Evolutionary conservation across 2,329 filamentous ascomycete species (phyloP).

Genomic region (Chaetothyriales sp.): DNA sequence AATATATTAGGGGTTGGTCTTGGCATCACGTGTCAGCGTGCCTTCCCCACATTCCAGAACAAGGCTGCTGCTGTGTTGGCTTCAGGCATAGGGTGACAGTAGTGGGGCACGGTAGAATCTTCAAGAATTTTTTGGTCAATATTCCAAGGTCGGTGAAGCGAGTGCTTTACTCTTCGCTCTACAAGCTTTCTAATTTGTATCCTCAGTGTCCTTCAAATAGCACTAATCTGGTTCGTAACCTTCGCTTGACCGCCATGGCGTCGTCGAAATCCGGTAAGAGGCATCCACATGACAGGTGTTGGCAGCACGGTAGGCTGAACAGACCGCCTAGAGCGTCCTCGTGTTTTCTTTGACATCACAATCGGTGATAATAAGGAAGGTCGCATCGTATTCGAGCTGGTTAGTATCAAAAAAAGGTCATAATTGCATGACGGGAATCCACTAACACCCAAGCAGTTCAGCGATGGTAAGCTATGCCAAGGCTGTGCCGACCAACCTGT

Average conservation of each 20-base stretch:
- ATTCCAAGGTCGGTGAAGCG: background rate
- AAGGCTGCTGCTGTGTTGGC: background rate
- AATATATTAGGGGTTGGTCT: background rate
- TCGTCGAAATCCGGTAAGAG: background rate
- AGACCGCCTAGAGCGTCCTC: constrained; percentile 40
- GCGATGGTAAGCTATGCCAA: constrained; percentile 9
- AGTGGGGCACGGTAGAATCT: background rate
- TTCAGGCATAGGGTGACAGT: background rate
- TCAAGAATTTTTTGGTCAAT: background rate
- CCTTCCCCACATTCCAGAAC: background rate
- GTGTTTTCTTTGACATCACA: constrained; percentile 87
- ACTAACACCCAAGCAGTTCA: constrained; percentile 13
- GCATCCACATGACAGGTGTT: background rate
- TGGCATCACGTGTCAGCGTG: background rate
- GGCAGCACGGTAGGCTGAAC: background rate
- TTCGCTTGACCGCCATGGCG: background rate
- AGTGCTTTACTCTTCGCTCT: background rate
- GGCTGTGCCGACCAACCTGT: constrained; percentile 30
- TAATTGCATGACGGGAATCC: background rate
- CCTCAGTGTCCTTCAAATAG: background rate
- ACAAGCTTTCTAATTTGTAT: background rate
- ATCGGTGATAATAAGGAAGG: constrained; percentile 62
- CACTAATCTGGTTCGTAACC: background rate
- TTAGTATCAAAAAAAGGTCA: constrained; percentile 27
- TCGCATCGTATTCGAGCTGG: constrained; percentile 75